Percentiles rank a stretch among this genome's conserved stretches.
Evolutionary conservation across 345 rosid genomes (phyloP).

Genomic region (Odontarrhena argentea): DNA sequence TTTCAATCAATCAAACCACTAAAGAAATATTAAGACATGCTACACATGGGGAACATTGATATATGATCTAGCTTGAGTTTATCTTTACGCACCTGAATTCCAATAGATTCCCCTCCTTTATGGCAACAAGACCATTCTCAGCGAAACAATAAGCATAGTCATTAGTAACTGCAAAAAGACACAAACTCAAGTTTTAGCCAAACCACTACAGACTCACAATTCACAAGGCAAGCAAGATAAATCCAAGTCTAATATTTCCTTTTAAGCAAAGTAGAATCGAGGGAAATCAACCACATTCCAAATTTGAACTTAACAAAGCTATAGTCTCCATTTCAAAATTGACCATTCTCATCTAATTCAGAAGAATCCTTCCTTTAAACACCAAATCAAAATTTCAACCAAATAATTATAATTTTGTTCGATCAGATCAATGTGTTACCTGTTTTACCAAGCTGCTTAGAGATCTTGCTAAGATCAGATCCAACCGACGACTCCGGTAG

Average conservation of each 20-base stretch:
- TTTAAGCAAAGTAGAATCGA: neutral
- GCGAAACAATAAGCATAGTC: conserved; percentile 93
- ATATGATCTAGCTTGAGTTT: conserved; percentile 67
- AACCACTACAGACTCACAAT: conserved; percentile 3
- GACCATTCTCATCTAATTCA: conserved; percentile 1
- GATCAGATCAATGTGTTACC: conserved; percentile 50
- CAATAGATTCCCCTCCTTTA: conserved; percentile 84
- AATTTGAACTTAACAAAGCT: neutral
- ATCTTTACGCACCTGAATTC: conserved; percentile 72
- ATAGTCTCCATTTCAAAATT: too few relatives aligned
- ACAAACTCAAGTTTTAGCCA: neutral
- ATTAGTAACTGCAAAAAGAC: conserved; percentile 60
- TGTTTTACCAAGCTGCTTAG: conserved; percentile 89
- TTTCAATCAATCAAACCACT: conserved; percentile 1
- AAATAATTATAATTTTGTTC: neutral
- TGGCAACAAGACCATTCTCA: conserved; percentile 98
- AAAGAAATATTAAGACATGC: conserved; percentile 13
- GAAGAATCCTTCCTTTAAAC: conserved; percentile 6
- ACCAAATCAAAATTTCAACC: conserved; percentile 2
- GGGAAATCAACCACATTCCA: conserved; percentile 9
- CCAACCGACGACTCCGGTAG: conserved; percentile 96
- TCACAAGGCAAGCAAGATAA: neutral
- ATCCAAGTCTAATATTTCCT: conserved; percentile 4
- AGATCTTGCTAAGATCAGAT: conserved; percentile 85
- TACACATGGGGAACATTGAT: conserved; percentile 13